Conservation (phyloP, 805 yeast species). For the Yarrowia sp. region DNA sequence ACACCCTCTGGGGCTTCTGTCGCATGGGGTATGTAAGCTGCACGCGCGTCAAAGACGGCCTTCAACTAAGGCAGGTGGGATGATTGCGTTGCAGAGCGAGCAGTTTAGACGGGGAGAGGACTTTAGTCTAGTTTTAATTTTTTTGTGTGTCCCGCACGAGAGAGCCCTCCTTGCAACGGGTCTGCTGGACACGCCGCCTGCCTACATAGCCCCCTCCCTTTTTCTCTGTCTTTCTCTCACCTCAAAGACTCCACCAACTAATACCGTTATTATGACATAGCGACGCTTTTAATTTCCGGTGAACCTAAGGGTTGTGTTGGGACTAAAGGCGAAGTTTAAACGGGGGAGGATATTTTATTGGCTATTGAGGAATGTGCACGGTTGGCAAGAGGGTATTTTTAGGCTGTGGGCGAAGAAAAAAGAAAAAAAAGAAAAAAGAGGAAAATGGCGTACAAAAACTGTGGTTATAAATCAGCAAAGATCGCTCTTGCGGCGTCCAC, state of each 20-base stretch:
- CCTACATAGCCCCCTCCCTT: neutral
- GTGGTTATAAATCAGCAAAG: no score
- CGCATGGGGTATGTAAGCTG: constrained; percentile 21
- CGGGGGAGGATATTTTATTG: neutral
- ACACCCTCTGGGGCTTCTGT: neutral
- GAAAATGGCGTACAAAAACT: no score
- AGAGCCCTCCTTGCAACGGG: no score
- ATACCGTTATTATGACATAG: constrained; percentile 7
- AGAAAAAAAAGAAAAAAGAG: neutral
- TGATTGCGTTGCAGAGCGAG: neutral
- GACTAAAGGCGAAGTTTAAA: constrained; percentile 3
- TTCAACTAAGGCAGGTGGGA: constrained; percentile 15
- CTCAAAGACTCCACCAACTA: neutral
- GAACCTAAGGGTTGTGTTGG: constrained; percentile 13
- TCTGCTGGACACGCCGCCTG: no score
- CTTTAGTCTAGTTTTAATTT: no score
- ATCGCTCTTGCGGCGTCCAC: no score
- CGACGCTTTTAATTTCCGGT: constrained; percentile 20
- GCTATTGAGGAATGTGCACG: neutral
- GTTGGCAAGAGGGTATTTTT: neutral
- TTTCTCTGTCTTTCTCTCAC: neutral
- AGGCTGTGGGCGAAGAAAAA: neutral
- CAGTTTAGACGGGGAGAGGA: neutral
- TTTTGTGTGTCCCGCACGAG: no score
- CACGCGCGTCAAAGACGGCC: constrained; percentile 2